Percentiles rank a stretch among this genome's conserved stretches.
These are phyloP conservation scores for Chloromonas sp. DNA, from an alignment of 163 green algal genomes.

Conservation along the genomic window DNA sequence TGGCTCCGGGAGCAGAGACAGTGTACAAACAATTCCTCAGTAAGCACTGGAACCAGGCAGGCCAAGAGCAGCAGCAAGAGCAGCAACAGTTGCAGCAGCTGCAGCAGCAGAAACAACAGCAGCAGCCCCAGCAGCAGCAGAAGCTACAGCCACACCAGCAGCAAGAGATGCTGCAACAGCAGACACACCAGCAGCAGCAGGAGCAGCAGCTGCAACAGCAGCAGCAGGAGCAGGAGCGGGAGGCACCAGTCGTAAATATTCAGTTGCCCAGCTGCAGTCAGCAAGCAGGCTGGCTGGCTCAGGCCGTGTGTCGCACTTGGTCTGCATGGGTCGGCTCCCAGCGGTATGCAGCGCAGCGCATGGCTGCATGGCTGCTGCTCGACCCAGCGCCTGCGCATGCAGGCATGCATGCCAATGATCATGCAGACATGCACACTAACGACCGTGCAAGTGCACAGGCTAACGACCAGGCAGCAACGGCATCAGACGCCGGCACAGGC, in stretches of 20 bases:
- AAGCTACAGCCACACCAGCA: neutral
- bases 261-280: neutral
- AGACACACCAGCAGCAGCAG: neutral
- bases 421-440: no score
- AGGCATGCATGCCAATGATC: no score
- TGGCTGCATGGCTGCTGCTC: no score
- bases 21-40: neutral
- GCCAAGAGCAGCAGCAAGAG: constrained; percentile 4
- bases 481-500: no score
- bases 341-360: no score
- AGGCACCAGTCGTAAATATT: neutral
- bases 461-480: no score
- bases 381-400: no score
- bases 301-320: no score
- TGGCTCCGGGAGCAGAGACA: no score
- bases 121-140: constrained; percentile 1
- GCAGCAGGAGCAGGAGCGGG: neutral
- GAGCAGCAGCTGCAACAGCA: neutral
- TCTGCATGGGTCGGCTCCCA: no score
- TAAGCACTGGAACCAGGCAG: neutral
- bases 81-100: neutral
- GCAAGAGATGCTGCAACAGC: neutral
- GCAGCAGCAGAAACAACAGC: neutral
- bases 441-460: no score
- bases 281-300: neutral